Evolutionary conservation across 176 grass and related monocot genomes (phyloP).

Genomic region (barley (Hordeum vulgare)): MorexV3_pseudomolecules_assembly NC_058523.1:115664547-115665046

Average conservation of each 20-base stretch:
- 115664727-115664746: background rate
- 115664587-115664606: background rate
- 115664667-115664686: background rate
- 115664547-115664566: conserved; percentile 89
- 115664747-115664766: background rate
- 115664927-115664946: conserved; percentile 57
- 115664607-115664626: background rate
- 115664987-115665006: conserved; percentile 43
- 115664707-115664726: background rate
- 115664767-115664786: background rate
- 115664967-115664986: conserved; percentile 71
- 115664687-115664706: background rate
- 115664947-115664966: conserved; percentile 68
- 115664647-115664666: background rate
- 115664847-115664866: background rate
- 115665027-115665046: conserved; percentile 87
- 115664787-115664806: background rate
- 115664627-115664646: background rate
- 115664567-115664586: conserved; percentile 56
- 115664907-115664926: conserved; percentile 86
- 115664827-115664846: background rate
- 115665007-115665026: conserved; percentile 75
- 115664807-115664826: background rate
- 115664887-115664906: conserved; percentile 90
- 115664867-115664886: background rate